A percentile compares a stretch with the other conserved stretches of the same genome.
These are phyloP conservation scores for Trichoderma aggressivum DNA, from an alignment of 2,329 filamentous ascomycete species.

Conservation along the genomic window DNA sequence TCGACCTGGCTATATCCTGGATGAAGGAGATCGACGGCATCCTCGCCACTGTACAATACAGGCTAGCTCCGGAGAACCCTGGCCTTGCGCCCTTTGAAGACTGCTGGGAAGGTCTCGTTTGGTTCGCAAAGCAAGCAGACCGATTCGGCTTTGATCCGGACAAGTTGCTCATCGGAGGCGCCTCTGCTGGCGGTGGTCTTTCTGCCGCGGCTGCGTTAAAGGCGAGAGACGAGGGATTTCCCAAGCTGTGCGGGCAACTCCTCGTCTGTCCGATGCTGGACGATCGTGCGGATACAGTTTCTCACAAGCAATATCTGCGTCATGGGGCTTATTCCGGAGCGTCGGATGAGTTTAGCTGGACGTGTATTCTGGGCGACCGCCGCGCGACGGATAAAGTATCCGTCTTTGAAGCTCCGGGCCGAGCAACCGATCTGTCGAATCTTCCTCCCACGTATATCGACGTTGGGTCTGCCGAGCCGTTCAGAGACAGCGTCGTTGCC, in stretches of 20 bases:
- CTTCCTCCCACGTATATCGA: not conserved
- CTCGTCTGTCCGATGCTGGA: not conserved
- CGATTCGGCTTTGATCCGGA: not conserved
- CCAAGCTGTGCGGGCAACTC: not conserved
- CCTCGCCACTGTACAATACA: not conserved
- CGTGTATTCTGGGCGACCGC: not conserved
- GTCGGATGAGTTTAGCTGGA: not conserved
- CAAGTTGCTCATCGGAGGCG: not conserved
- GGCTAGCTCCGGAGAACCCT: not conserved
- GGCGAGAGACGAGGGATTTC: not conserved
- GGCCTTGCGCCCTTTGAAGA: not conserved
- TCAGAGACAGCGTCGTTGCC: not conserved
- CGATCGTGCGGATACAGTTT: not conserved
- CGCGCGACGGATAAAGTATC: not conserved
- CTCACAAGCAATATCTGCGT: not conserved
- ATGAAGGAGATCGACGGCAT: not conserved
- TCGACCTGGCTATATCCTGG: not conserved
- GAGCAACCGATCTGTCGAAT: not conserved
- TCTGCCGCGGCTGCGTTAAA: not conserved
- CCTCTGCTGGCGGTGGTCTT: not conserved
- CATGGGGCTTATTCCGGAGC: not conserved
- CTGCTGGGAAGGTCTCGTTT: not conserved
- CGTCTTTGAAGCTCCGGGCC: not conserved
- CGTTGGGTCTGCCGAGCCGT: not conserved
- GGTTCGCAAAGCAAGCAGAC: not conserved